Evolutionary conservation across 495 filamentous ascomycete species (phyloP), one percentile per base, ranked within the genome.

Genomic region (Penicillium verhagenii): DNA sequence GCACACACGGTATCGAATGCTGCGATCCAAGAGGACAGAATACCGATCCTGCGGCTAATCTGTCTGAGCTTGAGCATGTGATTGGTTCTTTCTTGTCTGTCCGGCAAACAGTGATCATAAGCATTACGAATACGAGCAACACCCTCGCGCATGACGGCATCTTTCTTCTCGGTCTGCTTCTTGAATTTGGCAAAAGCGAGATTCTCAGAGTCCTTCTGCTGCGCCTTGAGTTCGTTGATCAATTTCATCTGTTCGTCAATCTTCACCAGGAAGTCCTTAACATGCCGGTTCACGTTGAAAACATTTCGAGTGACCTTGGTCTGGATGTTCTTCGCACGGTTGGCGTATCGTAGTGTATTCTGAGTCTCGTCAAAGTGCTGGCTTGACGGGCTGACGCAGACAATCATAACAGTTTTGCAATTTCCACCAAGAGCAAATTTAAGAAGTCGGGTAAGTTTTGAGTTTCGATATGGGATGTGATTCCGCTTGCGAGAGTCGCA

Each of bases 371-470:
- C 94, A 66, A 95, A 99, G 71, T 99, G 94, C 37, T 89, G 86
- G 67, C 94, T 97, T 7, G 92, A 96, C 13, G 94, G 94, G 63
- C 91, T 96, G 47, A 97, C 91, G 64, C 94, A 99, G 28, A 99
- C 94, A 63, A 99, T 99, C 94, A 99, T 99, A 62, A 99, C 94
- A 10, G 94, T 99, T 75, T 90, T 92, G 77, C 94, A 99, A 67
- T 99, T 99, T 2, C 94, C 94, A 40, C 94, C 94, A 1, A 99
- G 81, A 2, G 92, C 95, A 73, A 99, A 99, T 59, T 99, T 99
- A 23, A 99, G 83, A 1, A 99, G 77, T 38, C 94, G 88, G 2
- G 94, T 99, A 45, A 99, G 85, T 64, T 97, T 99, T 28, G 92
- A 97, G 72, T 99, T 97, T 53, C 94, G 84, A 74, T 99, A 99